These are phyloP conservation scores for Kazachstania bromeliacearum DNA, from an alignment of 805 yeast species.

Conservation along the genomic window DNA sequence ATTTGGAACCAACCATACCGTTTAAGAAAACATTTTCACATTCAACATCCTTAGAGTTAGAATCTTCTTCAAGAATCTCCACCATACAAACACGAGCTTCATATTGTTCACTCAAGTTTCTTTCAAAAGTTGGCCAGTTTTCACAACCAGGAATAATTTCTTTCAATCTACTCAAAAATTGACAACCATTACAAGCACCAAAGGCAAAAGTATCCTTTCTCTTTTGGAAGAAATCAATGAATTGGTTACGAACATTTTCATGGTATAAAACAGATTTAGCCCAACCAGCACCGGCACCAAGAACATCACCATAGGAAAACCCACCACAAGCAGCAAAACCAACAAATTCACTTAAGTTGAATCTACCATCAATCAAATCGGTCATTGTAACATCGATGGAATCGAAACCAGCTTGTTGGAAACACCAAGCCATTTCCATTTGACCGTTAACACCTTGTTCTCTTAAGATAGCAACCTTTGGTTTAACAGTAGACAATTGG, in stretches of 20 bases:
- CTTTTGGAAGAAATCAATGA: conserved; percentile 69
- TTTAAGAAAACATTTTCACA: conserved; percentile 58
- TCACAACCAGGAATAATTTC: conserved; percentile 76
- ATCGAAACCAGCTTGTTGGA: conserved; percentile 89
- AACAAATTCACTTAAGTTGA: conserved; percentile 65
- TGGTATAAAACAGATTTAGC: conserved; percentile 91
- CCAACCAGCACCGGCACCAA: conserved; percentile 99
- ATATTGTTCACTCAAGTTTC: conserved; percentile 86
- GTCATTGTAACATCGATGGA: conserved; percentile 96
- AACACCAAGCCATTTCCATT: conserved; percentile 96
- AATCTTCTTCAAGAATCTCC: conserved; percentile 54
- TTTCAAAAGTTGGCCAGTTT: conserved; percentile 92
- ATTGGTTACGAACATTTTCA: conserved; percentile 64
- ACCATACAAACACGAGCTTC: conserved; percentile 92
- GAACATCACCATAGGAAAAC: conserved; percentile 95
- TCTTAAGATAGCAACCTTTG: conserved; percentile 90
- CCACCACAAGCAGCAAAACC: conserved; percentile 99
- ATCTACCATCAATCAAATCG: conserved; percentile 69
- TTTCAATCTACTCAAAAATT: conserved; percentile 80
- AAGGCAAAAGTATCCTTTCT: conserved; percentile 90
- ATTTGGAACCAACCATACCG: conserved; percentile 84
- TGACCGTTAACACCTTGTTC: conserved; percentile 99
- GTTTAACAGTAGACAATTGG: conserved; percentile 32
- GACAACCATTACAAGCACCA: conserved; percentile 99
- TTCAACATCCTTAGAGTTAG: conserved; percentile 36